Evolutionary conservation across 148 eudicot genomes (phyloP), one percentile per base, ranked within the genome.

Genomic region (Pouteria glomerata): DNA sequence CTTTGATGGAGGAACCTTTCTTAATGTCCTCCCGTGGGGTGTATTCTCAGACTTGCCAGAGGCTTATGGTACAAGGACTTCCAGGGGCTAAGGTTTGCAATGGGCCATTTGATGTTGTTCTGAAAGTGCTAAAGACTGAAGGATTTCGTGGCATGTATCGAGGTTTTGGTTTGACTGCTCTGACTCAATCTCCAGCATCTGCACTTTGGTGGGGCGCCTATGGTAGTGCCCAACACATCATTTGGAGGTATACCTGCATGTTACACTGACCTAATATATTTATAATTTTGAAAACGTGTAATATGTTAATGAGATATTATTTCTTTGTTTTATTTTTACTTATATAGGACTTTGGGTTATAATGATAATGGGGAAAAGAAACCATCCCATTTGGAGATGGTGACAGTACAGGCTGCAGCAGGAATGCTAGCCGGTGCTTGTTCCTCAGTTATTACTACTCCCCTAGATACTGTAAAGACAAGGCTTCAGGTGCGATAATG

Each of bases 141-240:
- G 96, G 96, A 37, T 58, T 88, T 23, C 86, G 92, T 51, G 96
- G 96, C 42, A 18, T 88, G 62, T 90, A 88, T 71, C 76, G 96
- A 63, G 92, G 96, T 1, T 90, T 90, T 74, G 86, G 90, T 31
- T 78, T 90, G 79, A 88, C 96, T 10, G 89, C 82, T 75, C 51
- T 82, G 63, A 86, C 86, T 23, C 87, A 83, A 44, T 79, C 96
- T 73, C 96, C 92, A 66, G 92, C 96, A 30, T 86, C 89, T 26
- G 96, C 96, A 16, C 86, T 90, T 77, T 90, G 96, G 96, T 90
- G 96, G 96, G 96, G 87, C 45, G 75, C 89, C 41, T 90, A 90
- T 72, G 96, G 89, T 70, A 68, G 89, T 55, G 87, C 89, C 64
- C 96, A 90, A 55, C 90, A 86, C 62, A 66, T 86, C 29, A 78